These are phyloP conservation scores for Stemphylium beticola DNA, from an alignment of 2,329 filamentous ascomycete species.

Conservation along the genomic window DNA sequence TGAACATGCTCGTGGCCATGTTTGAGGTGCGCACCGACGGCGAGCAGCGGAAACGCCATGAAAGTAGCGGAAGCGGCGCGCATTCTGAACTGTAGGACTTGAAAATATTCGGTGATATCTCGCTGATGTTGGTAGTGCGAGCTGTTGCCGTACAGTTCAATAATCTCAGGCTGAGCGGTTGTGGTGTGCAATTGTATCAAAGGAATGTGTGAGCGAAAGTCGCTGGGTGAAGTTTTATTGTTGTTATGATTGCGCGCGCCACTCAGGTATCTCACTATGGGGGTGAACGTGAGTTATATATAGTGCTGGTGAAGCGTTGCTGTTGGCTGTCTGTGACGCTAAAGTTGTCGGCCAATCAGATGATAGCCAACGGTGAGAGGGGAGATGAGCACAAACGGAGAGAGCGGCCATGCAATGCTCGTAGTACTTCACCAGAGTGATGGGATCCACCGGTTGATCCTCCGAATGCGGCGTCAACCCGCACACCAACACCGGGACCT, in stretches of 20 bases:
- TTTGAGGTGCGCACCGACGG: background rate
- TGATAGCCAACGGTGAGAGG: background rate
- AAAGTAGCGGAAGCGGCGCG: background rate
- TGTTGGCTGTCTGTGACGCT: background rate
- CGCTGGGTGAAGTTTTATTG: background rate
- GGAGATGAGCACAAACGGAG: background rate
- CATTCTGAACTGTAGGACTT: background rate
- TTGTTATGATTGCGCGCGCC: background rate
- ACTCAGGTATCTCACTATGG: background rate
- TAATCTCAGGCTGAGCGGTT: background rate
- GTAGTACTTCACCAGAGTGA: background rate
- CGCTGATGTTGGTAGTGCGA: background rate
- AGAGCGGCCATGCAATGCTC: background rate
- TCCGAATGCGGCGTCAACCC: background rate
- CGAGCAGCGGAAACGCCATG: slow-evolving; percentile 1
- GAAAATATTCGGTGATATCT: background rate
- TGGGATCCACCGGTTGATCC: background rate
- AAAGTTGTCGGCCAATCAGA: background rate
- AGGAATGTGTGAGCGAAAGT: background rate
- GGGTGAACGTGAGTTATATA: slow-evolving; percentile 9
- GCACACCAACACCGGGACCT: background rate
- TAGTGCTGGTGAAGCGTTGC: background rate
- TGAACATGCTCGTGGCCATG: background rate
- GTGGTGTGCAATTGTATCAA: background rate
- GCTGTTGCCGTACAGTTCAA: background rate